A percentile compares a stretch with the other conserved stretches of the same genome.
Conservation (phyloP, 2,329 filamentous ascomycete genomes). For the Microcyclospora pomicola region DNA sequence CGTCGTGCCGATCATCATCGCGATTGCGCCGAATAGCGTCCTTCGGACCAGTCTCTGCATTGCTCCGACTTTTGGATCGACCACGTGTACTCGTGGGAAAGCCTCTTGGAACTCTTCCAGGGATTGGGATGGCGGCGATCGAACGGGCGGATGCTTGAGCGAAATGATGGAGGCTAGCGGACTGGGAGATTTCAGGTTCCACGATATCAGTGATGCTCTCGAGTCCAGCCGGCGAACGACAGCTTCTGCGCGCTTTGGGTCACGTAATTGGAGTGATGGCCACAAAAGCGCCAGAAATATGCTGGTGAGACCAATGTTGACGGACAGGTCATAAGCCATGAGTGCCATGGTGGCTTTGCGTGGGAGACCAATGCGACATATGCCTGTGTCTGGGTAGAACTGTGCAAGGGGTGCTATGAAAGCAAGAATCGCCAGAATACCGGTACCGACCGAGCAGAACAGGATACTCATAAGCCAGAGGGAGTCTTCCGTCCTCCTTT, state of each 20-base stretch:
- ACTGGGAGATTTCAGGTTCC: too few relatives aligned
- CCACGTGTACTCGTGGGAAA: not conserved
- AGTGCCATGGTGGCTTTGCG: constrained; percentile 23
- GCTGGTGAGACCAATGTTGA: constrained; percentile 27
- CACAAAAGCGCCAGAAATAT: constrained; percentile 26
- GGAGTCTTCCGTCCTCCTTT: constrained; percentile 20
- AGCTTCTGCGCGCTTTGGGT: constrained; percentile 10
- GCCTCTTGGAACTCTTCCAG: not conserved
- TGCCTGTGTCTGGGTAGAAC: constrained; percentile 19
- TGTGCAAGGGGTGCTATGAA: constrained; percentile 19
- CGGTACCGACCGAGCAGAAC: constrained; percentile 8
- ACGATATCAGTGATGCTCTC: not conserved
- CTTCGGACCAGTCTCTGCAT: constrained; percentile 27
- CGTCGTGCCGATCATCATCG: constrained; percentile 27
- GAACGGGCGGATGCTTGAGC: not conserved
- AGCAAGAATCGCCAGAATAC: constrained; percentile 9
- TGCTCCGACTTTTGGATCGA: constrained; percentile 18
- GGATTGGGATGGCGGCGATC: not conserved
- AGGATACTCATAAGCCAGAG: constrained; percentile 23
- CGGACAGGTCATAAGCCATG: constrained; percentile 24
- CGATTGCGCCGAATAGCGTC: constrained; percentile 23
- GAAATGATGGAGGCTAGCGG: too few relatives aligned
- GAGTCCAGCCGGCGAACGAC: not conserved
- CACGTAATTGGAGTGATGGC: constrained; percentile 11
- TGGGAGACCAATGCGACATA: constrained; percentile 28